Evolutionary conservation across 1,139 yeast genomes (phyloP), one percentile per base, ranked within the genome.

Genomic region (Neolecta irregularis): DNA sequence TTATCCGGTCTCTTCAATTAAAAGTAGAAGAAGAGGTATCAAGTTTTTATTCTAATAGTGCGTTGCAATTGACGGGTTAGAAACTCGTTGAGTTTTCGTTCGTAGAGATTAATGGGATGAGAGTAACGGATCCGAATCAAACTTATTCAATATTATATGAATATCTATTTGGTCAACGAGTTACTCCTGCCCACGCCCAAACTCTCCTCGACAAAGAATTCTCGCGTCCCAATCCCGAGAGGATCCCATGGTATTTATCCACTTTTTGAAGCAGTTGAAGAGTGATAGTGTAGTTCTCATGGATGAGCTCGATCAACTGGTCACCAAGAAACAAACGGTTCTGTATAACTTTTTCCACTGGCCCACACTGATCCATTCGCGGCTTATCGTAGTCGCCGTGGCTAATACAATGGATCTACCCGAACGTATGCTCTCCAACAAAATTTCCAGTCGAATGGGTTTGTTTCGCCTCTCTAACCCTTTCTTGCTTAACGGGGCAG

Each of bases 351-450:
- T 91, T 50, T 83, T 88, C 64, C 85, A 91, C 56, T 88, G 99
- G 99, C 94, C 98, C 4, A 74, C 93, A 0, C 73, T 79, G 48
- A 61, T 69, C 9, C 64, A 74, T 45, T 83, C 96, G 2, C 76
- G 75, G 48, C 61, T 88, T 34, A 71, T 88, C 39, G 93, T 91
- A 2, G 65, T 88, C 34, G 96, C 96, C 0, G 85, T 88, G 22
- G 96, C 96, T 5, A 91, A 91, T 51, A 85, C 96, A 0, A 83
- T 91, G 95, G 96, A 88, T 57, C 60, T 88, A 35, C 98, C 98
- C 0, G 98, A 88, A 52, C 64, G 95, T 42, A 67, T 76, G 35
- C 60, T 88, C 31, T 74, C 92, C 16, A 85, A 83, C 56, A 88
- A 88, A 54, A 78, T 83, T 5, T 75, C 94, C 1, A 81, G 95